These are phyloP conservation scores for Marasmius tenuissimus DNA, from an alignment of 1,284 basidiomycete species.

Conservation along the genomic window DNA sequence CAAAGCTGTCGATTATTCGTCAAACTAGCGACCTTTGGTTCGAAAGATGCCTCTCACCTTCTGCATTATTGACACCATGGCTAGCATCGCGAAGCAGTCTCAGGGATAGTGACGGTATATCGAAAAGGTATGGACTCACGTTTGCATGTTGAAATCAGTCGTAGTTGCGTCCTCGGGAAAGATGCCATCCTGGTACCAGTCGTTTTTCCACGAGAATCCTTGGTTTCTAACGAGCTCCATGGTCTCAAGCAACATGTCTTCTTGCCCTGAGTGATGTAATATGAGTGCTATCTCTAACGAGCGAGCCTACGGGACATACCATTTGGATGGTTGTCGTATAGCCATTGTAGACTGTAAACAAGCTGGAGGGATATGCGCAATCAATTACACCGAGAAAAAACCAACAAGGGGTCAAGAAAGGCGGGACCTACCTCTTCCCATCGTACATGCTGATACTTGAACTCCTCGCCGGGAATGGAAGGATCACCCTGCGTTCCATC, in stretches of 20 bases:
- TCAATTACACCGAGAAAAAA: background rate
- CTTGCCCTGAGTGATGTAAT: slow-evolving; percentile 24
- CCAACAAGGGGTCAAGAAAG: background rate
- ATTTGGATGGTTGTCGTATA: slow-evolving; percentile 36
- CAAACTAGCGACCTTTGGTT: background rate
- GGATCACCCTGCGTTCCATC: slow-evolving; percentile 32
- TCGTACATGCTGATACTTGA: slow-evolving; percentile 38
- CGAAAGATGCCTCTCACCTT: slow-evolving; percentile 25
- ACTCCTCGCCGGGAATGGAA: slow-evolving; percentile 34
- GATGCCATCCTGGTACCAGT: slow-evolving; percentile 34
- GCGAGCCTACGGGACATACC: slow-evolving; percentile 17
- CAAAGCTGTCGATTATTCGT: slow-evolving; percentile 25
- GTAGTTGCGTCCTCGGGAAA: slow-evolving; percentile 34
- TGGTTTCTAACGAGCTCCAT: slow-evolving; percentile 36
- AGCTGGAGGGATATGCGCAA: slow-evolving; percentile 20
- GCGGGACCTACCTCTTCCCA: slow-evolving; percentile 34
- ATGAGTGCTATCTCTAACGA: background rate
- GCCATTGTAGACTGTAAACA: slow-evolving; percentile 36
- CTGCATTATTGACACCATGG: slow-evolving; percentile 39
- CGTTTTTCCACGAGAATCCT: slow-evolving; percentile 39
- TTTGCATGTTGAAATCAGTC: slow-evolving; percentile 25
- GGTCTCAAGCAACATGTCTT: slow-evolving; percentile 33
- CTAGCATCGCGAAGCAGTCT: slow-evolving; percentile 11
- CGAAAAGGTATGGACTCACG: slow-evolving; percentile 18
- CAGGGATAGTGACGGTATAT: background rate